Evolutionary conservation across 2,329 filamentous ascomycete species (phyloP).

Genomic region (Nothopassalora personata): DNA sequence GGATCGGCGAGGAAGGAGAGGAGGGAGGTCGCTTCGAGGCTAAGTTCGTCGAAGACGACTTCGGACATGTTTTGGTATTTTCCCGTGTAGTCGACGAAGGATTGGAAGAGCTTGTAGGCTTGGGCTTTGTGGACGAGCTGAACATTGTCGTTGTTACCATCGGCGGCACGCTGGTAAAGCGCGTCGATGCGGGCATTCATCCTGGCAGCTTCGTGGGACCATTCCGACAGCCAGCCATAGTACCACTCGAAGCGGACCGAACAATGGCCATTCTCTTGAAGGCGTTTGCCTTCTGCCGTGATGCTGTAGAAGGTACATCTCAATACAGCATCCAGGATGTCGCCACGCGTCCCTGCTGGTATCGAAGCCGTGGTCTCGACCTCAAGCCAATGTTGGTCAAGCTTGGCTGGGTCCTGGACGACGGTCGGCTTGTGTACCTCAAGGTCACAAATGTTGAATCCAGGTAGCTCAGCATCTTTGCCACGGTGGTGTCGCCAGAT

Average conservation of each 20-base stretch:
- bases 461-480: conserved; percentile 11
- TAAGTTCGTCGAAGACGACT: conserved; percentile 21
- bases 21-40: conserved; percentile 25
- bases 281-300: conserved; percentile 19
- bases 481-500: conserved; percentile 17
- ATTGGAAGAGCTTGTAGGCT: conserved; percentile 25
- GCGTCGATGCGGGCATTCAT: conserved; percentile 19
- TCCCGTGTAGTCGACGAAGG: conserved; percentile 24
- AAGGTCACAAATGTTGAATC: conserved; percentile 24
- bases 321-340: conserved; percentile 8
- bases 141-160: conserved; percentile 12
- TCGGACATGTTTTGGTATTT: conserved; percentile 28
- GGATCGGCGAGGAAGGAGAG: conserved; percentile 28
- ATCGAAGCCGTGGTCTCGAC: conserved; percentile 18
- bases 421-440: conserved; percentile 27
- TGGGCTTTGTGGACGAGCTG: conserved; percentile 18
- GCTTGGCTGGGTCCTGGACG: conserved; percentile 16
- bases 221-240: conserved; percentile 19
- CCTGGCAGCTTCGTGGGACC: conserved; percentile 14
- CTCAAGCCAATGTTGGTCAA: conserved; percentile 23
- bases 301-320: conserved; percentile 23
- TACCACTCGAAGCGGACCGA: conserved; percentile 19
- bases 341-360: background rate
- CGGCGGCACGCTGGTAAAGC: conserved; percentile 13
- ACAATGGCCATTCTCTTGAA: conserved; percentile 26